A percentile compares a stretch with the other conserved stretches of the same genome.
Evolutionary conservation across 306 rosid genomes (phyloP).

Genomic region (Cicer yamashitae): DNA sequence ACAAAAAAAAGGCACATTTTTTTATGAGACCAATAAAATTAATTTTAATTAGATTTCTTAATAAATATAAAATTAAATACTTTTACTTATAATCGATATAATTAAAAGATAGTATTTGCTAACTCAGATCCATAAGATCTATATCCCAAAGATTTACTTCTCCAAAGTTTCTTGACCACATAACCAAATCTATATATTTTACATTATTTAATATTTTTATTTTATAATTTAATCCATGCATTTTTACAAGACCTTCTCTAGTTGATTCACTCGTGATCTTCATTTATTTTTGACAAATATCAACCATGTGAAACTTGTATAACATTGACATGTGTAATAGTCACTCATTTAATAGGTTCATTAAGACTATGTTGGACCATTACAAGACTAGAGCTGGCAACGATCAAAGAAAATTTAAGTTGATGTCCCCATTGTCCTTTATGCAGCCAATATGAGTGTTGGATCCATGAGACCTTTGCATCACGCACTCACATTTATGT

Average conservation of each 20-base stretch:
- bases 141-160: too few relatives aligned
- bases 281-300: slow-evolving; percentile 15
- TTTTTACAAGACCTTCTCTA: neutral
- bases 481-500: slow-evolving; percentile 47
- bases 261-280: slow-evolving; percentile 23
- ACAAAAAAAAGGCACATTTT: too few relatives aligned
- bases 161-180: too few relatives aligned
- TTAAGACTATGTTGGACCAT: slow-evolving; percentile 80
- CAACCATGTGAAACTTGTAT: slow-evolving; percentile 48
- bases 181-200: neutral
- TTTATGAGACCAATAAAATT: too few relatives aligned
- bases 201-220: neutral
- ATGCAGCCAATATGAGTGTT: slow-evolving; percentile 46
- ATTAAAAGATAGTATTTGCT: too few relatives aligned
- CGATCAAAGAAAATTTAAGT: slow-evolving; percentile 63
- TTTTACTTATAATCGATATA: too few relatives aligned
- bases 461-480: slow-evolving; percentile 50
- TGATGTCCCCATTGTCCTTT: slow-evolving; percentile 76
- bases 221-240: neutral
- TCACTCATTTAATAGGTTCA: slow-evolving; percentile 58
- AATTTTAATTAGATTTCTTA: too few relatives aligned
- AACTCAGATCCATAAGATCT: too few relatives aligned
- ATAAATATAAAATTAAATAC: too few relatives aligned
- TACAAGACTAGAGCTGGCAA: slow-evolving; percentile 74
- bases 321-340: slow-evolving; percentile 61